These are phyloP conservation scores for Capsicum baccatum DNA, from an alignment of 257 asterid genomes.

Conservation along the genomic window DNA sequence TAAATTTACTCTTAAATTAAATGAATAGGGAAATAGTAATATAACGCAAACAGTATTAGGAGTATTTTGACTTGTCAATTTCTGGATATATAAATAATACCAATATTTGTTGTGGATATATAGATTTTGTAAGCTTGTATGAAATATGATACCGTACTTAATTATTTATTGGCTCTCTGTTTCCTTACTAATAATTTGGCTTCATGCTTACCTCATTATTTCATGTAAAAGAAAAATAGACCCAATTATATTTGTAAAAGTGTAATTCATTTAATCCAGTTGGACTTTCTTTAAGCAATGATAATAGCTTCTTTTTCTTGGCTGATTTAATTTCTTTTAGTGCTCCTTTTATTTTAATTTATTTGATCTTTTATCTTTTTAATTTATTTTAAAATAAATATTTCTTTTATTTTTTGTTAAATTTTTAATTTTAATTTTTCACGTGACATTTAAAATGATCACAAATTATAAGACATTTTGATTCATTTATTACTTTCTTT, in stretches of 20 bases:
- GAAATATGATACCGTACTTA: not conserved
- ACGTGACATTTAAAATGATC: no score
- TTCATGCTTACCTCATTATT: constrained; percentile 37
- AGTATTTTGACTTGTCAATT: not conserved
- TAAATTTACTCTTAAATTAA: not conserved
- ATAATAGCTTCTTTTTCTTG: not conserved
- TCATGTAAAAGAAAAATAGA: constrained; percentile 2
- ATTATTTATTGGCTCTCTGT: constrained; percentile 25
- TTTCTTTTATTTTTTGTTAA: no score
- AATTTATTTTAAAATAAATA: no score
- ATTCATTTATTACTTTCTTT: no score
- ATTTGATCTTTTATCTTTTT: no score
- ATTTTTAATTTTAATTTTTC: no score
- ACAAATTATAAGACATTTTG: no score
- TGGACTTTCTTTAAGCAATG: not conserved
- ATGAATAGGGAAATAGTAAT: not conserved
- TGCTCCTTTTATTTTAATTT: no score
- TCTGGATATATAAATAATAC: not conserved
- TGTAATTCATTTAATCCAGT: not conserved
- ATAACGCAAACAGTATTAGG: not conserved
- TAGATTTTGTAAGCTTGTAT: not conserved
- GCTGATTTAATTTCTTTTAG: not conserved
- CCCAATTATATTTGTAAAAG: no score
- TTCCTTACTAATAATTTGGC: constrained; percentile 35
- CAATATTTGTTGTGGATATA: not conserved